Evolutionary conservation across 139 green algal genomes (phyloP), one percentile per base, ranked within the genome.

Genomic region (Chlorella sp.): DNA sequence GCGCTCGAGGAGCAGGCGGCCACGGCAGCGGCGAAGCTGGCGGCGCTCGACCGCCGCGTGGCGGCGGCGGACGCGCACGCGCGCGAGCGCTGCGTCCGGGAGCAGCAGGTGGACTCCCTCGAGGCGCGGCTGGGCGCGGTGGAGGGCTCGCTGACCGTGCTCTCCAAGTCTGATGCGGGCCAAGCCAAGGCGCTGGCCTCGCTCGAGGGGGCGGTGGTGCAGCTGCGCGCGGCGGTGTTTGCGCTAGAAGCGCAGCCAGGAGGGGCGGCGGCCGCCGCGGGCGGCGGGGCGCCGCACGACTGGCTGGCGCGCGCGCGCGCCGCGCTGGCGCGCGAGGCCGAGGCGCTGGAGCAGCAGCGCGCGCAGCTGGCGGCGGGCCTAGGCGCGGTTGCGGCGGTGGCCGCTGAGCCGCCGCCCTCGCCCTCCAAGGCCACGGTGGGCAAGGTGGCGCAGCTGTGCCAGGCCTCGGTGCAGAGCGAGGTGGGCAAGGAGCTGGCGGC

Each of bases 401-500:
- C 72, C 0, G 60, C 60, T 0, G 72, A n/a, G 3, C 51, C 59
- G 9, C 72, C 72, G 0, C 14, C 33, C 0, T 78, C 60, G 31
- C 72, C 72, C 12, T 61, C 53, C 11, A 71, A 71, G 45, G 61
- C 48, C 25, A 42, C 71, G 45, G 72, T 61, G 0, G 45, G 43
- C 11, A 58, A 77, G 71, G 71, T 77, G 66, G 35, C 46, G 27
- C 25, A n/a, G 9, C 5, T 29, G 27, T 7, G 23, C 29, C 11
- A 31, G 2, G 45, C 25, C 46, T 11, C 40, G 59, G 40, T 71
- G 68, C 41, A 75, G 51, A 42, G 63, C 38, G 64, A 80, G 64
- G 64, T 75, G 65, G 64, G 53, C 19, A 36, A n/a, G 23, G 72
- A 78, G 60, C n/a, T 80, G 42, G 67, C 76, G 62, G 79, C 76